phyloP scores from a whole-genome alignment of 345 rosid genomes.

The Aurinia saxatilis region DNA sequence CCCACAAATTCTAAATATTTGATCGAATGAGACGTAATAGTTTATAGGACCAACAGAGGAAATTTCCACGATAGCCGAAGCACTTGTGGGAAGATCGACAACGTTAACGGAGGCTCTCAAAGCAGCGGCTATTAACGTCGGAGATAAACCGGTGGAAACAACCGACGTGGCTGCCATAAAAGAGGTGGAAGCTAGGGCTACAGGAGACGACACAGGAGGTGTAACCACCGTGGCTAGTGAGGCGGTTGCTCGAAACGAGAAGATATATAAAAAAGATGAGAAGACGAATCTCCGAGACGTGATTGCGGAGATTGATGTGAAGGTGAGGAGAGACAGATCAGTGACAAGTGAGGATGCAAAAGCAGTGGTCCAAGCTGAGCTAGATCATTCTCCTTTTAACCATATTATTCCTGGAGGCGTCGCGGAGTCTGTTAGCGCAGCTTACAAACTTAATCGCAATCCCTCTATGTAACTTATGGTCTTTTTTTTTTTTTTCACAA shows the following conservation, averaged over 20 bases:
- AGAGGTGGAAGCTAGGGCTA: slow-evolving; percentile 18
- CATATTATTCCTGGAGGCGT: slow-evolving; percentile 19
- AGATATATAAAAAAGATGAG: not conserved
- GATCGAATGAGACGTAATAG: not conserved
- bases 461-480: slow-evolving; percentile 9
- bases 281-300: slow-evolving; percentile 6
- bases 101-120: slow-evolving; percentile 25
- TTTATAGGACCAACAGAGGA: slow-evolving; percentile 12
- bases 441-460: slow-evolving; percentile 13
- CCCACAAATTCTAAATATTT: not conserved
- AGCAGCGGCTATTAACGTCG: slow-evolving; percentile 19
- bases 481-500: too few relatives aligned
- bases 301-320: slow-evolving; percentile 16
- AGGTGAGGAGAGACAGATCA: slow-evolving; percentile 1
- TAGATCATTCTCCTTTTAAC: not conserved
- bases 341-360: slow-evolving; percentile 27
- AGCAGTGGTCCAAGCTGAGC: slow-evolving; percentile 28
- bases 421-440: slow-evolving; percentile 27
- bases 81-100: slow-evolving; percentile 25
- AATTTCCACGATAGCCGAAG: slow-evolving; percentile 15
- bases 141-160: slow-evolving; percentile 18
- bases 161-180: slow-evolving; percentile 25
- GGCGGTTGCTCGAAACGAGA: slow-evolving; percentile 15
- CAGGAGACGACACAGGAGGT: not conserved
- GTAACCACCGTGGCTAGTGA: not conserved